Evolutionary conservation across 2,329 filamentous ascomycete genomes (phyloP).

Genomic region (Calonectria montana): DNA sequence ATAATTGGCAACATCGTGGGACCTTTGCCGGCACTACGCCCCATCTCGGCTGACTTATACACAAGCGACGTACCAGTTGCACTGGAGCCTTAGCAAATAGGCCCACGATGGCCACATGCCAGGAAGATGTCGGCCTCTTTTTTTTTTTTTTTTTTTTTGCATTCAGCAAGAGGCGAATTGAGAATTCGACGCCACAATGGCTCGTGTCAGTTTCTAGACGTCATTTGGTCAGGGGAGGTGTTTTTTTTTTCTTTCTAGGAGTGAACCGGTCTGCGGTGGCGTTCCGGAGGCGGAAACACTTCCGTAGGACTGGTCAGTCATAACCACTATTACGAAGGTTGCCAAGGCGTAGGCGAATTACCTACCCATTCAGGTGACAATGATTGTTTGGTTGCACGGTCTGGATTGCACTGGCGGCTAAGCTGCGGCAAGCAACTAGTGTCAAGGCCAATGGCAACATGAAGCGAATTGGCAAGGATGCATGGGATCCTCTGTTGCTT

Average conservation of each 20-base stretch:
- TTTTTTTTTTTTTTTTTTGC: background rate
- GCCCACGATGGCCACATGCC: constrained; percentile 19
- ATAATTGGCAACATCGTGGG: constrained; percentile 23
- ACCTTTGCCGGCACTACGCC: constrained; percentile 38
- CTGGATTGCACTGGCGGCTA: constrained; percentile 9
- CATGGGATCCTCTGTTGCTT: constrained; percentile 5
- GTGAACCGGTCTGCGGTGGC: background rate
- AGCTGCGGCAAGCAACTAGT: constrained; percentile 3
- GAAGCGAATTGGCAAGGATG: background rate
- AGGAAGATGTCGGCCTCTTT: background rate
- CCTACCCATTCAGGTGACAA: constrained; percentile 12
- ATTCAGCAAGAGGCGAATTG: constrained; percentile 3
- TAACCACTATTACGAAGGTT: background rate
- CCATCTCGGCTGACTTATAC: constrained; percentile 8
- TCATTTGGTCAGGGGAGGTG: constrained; percentile 1
- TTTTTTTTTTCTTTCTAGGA: background rate
- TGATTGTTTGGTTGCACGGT: background rate
- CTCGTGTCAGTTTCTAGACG: background rate
- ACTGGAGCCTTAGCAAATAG: constrained; percentile 29
- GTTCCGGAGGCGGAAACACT: constrained; percentile 16
- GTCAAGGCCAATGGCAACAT: background rate
- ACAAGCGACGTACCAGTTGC: constrained; percentile 36
- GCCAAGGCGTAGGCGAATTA: background rate
- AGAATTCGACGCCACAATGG: constrained; percentile 17
- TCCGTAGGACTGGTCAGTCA: background rate